Percentiles rank a stretch among this genome's conserved stretches.
Evolutionary conservation across 352 stramenopile genomes (phyloP).

Genomic region (Phytopythium helicoides): DNA sequence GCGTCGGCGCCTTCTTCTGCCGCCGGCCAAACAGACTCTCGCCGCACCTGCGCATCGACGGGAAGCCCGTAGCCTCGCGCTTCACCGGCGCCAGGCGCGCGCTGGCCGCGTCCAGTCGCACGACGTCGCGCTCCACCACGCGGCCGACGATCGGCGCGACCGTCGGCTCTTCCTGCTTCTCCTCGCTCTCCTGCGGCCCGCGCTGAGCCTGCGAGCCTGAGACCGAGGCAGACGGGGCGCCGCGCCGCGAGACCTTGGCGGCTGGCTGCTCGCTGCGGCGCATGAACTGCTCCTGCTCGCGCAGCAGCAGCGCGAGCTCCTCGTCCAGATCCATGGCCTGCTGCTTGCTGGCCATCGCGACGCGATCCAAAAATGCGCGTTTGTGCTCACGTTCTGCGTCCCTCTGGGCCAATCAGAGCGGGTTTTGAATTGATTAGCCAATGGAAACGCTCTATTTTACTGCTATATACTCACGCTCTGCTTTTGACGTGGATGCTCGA

Average conservation of each 20-base stretch:
- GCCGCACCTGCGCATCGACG: conserved; percentile 40
- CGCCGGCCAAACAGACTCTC: conserved; percentile 74
- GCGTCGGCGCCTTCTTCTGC: conserved; percentile 19
- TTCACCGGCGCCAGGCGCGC: conserved; percentile 20
- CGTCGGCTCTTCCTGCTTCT: conserved; percentile 9
- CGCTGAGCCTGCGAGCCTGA: neutral
- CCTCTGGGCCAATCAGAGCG: too few relatives aligned
- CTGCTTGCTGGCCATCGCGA: too few relatives aligned
- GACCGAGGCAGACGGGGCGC: neutral
- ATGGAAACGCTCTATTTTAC: too few relatives aligned
- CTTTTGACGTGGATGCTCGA: too few relatives aligned
- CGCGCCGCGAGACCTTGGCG: conserved; percentile 51
- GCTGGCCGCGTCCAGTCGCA: conserved; percentile 31
- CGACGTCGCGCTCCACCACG: conserved; percentile 65
- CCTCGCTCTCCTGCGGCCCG: conserved; percentile 6
- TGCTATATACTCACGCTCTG: too few relatives aligned
- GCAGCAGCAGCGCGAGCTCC: conserved; percentile 73
- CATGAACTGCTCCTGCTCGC: conserved; percentile 81
- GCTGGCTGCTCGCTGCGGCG: conserved; percentile 49
- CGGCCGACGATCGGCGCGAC: conserved; percentile 43
- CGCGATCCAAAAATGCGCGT: too few relatives aligned
- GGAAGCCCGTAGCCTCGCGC: conserved; percentile 51
- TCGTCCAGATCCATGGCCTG: conserved; percentile 81
- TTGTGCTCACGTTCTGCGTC: too few relatives aligned
- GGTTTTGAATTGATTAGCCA: too few relatives aligned